Percentiles rank a stretch among this genome's conserved stretches.
These are phyloP conservation scores for Neonectria sp. DNA, from an alignment of 2,329 filamentous ascomycete species.

Conservation along the genomic window DNA sequence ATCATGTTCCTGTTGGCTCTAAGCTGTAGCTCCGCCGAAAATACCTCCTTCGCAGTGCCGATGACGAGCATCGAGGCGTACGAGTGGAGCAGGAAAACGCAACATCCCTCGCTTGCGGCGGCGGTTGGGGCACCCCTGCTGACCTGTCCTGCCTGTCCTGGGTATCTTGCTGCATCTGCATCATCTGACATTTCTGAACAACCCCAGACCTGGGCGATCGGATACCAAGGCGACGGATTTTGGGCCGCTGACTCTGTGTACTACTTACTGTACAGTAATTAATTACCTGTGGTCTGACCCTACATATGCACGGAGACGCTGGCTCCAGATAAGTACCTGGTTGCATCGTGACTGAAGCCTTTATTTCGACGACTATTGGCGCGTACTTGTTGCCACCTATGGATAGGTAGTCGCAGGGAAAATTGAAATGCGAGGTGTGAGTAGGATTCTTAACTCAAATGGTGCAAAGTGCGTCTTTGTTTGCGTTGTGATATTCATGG, in stretches of 20 bases:
- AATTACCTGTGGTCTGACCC: constrained; percentile 21
- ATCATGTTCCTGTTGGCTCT: background rate
- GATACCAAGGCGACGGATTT: constrained; percentile 14
- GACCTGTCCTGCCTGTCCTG: background rate
- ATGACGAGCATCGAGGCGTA: background rate
- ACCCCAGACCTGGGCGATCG: constrained; percentile 18
- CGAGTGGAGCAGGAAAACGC: constrained; percentile 12
- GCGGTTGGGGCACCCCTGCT: constrained; percentile 15
- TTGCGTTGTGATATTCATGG: background rate
- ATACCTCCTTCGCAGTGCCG: background rate
- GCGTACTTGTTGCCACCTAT: constrained; percentile 3
- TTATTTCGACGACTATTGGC: constrained; percentile 13
- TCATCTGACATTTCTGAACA: background rate
- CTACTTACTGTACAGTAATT: background rate
- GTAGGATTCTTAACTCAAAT: background rate
- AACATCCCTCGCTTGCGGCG: constrained; percentile 19
- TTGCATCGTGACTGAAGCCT: constrained; percentile 6
- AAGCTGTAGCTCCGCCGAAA: background rate
- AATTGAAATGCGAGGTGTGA: background rate
- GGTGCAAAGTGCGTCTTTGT: background rate
- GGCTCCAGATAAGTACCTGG: constrained; percentile 6
- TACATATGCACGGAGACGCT: constrained; percentile 28
- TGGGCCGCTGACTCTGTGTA: background rate
- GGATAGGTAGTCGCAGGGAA: background rate
- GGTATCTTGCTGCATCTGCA: background rate